Evolutionary conservation across 441 rosid species (phyloP).

Genomic region (Viola pubescens): DNA sequence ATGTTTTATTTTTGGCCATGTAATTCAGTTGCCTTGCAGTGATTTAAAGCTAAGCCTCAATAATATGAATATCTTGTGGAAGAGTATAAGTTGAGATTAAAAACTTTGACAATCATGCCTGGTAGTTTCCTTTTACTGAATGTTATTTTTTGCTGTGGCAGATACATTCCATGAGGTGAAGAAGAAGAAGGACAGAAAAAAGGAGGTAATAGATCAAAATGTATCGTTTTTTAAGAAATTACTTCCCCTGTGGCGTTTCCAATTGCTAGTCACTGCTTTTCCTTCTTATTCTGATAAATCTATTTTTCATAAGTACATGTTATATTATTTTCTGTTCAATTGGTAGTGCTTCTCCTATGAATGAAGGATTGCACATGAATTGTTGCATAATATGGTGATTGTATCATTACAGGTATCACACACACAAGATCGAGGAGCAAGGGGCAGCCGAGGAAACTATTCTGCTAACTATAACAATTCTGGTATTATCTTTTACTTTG

Average conservation of each 20-base stretch:
- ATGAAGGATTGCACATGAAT: background rate
- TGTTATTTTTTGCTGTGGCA: conserved; percentile 24
- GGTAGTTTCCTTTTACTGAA: background rate
- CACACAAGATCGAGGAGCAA: conserved; percentile 33
- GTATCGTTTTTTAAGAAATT: conserved; percentile 8
- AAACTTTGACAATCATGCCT: background rate
- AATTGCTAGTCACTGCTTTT: background rate
- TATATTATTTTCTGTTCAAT: background rate
- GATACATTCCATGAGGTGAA: conserved; percentile 92
- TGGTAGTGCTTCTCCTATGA: background rate
- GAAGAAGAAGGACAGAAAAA: conserved; percentile 52
- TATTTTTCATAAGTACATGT: background rate
- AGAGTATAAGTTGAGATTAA: background rate
- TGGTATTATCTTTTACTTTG: conserved; percentile 17
- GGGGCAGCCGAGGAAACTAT: conserved; percentile 50
- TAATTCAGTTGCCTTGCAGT: too few relatives aligned
- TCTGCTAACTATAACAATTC: conserved; percentile 30
- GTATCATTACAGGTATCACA: conserved; percentile 38
- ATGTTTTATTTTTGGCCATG: background rate
- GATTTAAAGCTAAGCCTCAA: background rate
- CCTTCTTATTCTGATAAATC: background rate
- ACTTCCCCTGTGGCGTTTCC: background rate
- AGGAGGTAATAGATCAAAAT: conserved; percentile 42
- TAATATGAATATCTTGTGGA: background rate
- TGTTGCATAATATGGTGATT: background rate